Conservation (phyloP, 2,329 filamentous ascomycete genomes). For the Atkinsonella hypoxylon region DNA sequence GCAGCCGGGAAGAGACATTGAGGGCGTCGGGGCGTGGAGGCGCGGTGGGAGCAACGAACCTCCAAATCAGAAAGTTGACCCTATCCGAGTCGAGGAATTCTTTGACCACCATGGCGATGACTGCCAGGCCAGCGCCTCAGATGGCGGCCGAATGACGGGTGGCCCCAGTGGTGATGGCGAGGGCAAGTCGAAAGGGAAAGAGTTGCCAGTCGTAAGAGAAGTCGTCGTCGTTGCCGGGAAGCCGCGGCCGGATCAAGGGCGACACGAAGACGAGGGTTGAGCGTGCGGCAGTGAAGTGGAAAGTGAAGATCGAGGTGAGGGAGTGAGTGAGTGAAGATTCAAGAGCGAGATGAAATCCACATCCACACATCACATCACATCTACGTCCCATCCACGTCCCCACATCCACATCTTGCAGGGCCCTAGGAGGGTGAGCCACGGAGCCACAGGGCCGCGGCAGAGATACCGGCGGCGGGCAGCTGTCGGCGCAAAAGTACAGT, state of each 20-base stretch:
- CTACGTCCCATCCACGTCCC: conserved; percentile 33
- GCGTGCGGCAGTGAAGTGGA: conserved; percentile 4
- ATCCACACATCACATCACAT: not conserved
- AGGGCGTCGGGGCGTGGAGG: conserved; percentile 7
- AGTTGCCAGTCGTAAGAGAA: not conserved
- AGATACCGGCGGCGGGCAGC: too few species aligned
- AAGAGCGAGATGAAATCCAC: conserved; percentile 15
- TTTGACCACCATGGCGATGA: conserved; percentile 36
- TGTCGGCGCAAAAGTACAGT: too few species aligned
- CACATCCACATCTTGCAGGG: too few species aligned
- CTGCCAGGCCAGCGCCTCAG: conserved; percentile 18
- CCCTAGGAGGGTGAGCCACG: too few species aligned
- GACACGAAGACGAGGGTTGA: not conserved
- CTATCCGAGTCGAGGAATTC: conserved; percentile 53
- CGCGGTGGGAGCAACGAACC: conserved; percentile 35
- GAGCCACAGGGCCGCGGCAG: too few species aligned
- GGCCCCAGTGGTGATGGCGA: conserved; percentile 6
- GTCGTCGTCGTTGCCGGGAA: not conserved
- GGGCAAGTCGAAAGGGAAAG: not conserved
- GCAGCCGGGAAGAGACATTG: not conserved
- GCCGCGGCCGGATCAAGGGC: too few species aligned
- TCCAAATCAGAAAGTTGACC: conserved; percentile 61
- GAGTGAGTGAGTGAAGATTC: conserved; percentile 15
- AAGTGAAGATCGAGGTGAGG: conserved; percentile 9
- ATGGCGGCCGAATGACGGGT: conserved; percentile 20